Conservation (phyloP, 1,284 basidiomycete species). For the Papiliotrema laurentii region DNA sequence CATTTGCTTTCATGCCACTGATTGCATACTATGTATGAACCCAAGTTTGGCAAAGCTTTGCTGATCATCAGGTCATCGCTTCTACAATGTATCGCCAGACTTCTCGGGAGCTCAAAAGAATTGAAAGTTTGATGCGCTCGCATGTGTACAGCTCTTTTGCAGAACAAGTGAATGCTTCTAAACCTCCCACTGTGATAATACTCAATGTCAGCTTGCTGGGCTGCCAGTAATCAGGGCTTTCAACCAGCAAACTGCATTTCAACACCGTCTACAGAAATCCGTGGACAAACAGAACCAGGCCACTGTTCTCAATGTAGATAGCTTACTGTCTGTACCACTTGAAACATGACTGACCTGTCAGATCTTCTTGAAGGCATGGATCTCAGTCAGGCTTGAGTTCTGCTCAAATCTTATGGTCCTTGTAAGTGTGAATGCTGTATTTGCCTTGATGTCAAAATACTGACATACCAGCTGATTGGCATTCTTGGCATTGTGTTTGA, state of each 20-base stretch:
- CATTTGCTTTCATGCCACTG: constrained; percentile 16
- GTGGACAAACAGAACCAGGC: constrained; percentile 21
- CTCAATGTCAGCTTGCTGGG: constrained; percentile 20
- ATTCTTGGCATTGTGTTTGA: constrained; percentile 36
- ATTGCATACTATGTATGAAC: not conserved
- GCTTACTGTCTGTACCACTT: not conserved
- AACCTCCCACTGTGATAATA: not conserved
- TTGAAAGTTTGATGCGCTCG: constrained; percentile 33
- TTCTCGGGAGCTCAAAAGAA: constrained; percentile 36
- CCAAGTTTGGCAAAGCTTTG: too few species aligned
- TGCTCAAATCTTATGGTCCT: too few species aligned
- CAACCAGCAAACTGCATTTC: constrained; percentile 22
- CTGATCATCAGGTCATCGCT: constrained; percentile 13
- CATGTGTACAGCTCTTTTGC: constrained; percentile 36
- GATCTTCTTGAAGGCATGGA: too few species aligned
- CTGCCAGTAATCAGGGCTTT: constrained; percentile 31
- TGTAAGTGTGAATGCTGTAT: too few species aligned
- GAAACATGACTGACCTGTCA: too few species aligned
- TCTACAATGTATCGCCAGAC: constrained; percentile 33
- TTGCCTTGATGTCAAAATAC: too few species aligned
- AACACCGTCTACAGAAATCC: constrained; percentile 16
- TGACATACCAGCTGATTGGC: constrained; percentile 34
- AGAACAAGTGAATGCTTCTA: constrained; percentile 25
- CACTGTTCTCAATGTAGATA: not conserved
- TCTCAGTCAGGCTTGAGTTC: too few species aligned